Evolutionary conservation across 2,329 filamentous ascomycete genomes (phyloP), one percentile per base, ranked within the genome.

Genomic region (Cercospora nicotianae): DNA sequence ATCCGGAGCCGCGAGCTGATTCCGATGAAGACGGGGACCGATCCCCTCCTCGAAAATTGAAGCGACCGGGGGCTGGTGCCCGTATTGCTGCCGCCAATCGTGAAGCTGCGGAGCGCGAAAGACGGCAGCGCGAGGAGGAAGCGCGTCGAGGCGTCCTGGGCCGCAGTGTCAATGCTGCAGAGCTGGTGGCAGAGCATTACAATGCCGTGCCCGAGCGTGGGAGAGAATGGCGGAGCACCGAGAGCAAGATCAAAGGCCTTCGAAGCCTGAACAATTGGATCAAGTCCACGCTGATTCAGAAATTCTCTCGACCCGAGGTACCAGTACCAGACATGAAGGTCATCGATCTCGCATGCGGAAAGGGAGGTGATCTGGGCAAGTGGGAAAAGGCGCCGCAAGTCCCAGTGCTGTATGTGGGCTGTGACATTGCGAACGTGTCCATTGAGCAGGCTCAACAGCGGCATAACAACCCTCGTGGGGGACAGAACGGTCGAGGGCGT

Each of bases 201-300:
- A 99, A 99, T 80, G 90, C 91, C 42, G 94, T 98, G 0, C 94
- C 94, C 0, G 91, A 99, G 82, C 88, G 94, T 31, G 95, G 95
- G 12, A 89, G 94, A 64, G 93, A 97, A 76, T 99, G 95, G 94
- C 89, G 95, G 60, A 93, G 91, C 78, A 96, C 93, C 6, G 93
- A 96, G 76, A 96, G 92, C 79, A 91, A 92, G 75, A 99, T 99
- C 83, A 97, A 96, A 81, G 95, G 95, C 0, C 83, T 99, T 63
- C 89, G 95, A 63, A 92, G 91, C 73, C 95, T 97, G 84, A 99
- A 99, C 83, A 99, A 99, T 80, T 99, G 95, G 95, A 87, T 99
- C 81, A 99, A 99, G 84, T 97, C 93, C 77, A 94, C 92, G 60
- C 88, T 98, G 73, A 98, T 99, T 73, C 94, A 98, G 78, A 97